Evolutionary conservation across 1,139 yeast genomes (phyloP).

Genomic region (Yarrowia galli): DNA sequence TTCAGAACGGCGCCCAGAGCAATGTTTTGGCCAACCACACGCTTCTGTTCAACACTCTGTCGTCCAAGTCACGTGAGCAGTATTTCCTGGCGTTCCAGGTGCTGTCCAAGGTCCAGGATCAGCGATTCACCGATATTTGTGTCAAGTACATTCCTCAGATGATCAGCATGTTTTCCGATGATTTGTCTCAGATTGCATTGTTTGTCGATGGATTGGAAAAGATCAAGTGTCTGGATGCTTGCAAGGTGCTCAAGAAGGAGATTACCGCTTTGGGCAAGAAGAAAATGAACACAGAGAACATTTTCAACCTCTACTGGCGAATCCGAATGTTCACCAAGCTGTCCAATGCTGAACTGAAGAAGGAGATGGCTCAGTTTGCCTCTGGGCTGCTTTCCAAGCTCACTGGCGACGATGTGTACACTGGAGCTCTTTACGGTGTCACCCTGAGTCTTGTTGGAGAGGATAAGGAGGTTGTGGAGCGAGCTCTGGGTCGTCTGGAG

Average conservation of each 20-base stretch:
- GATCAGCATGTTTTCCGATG: constrained; percentile 5
- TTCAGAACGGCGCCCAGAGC: constrained; percentile 12
- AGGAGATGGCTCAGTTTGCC: background rate
- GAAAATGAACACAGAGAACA: background rate
- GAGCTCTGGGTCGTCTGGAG: background rate
- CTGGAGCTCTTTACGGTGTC: constrained; percentile 22
- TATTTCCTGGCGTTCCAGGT: constrained; percentile 1
- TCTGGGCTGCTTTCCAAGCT: background rate
- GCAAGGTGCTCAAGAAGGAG: constrained; percentile 14
- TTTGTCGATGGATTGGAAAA: constrained; percentile 1
- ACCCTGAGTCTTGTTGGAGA: constrained; percentile 5
- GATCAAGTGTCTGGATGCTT: constrained; percentile 7
- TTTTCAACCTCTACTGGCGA: constrained; percentile 25
- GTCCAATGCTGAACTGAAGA: background rate
- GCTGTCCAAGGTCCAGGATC: background rate
- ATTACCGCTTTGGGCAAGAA: background rate
- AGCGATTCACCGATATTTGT: constrained; percentile 6
- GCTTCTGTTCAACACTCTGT: background rate
- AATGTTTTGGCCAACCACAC: constrained; percentile 6
- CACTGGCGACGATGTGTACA: background rate
- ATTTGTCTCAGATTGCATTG: background rate
- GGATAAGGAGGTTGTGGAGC: background rate
- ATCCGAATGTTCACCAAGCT: constrained; percentile 12
- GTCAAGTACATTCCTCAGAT: constrained; percentile 11
- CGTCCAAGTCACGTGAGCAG: constrained; percentile 16